Evolutionary conservation across 305 asterid genomes (phyloP).

Genomic region (Fraxinus platypoda): DNA sequence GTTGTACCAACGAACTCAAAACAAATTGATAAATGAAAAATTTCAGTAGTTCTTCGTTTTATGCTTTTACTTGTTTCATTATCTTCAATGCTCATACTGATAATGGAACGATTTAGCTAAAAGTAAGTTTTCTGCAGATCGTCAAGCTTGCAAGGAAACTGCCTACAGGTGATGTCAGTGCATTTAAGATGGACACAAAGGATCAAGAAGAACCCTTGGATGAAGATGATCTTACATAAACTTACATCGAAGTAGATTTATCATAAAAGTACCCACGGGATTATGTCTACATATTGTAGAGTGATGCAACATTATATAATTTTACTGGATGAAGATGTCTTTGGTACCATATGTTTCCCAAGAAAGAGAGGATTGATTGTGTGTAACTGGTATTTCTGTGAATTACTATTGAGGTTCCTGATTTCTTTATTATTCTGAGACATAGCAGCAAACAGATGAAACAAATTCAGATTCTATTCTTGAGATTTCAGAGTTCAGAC

Average conservation of each 20-base stretch:
- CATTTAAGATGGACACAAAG: constrained; percentile 45
- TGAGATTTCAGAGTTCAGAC: not conserved
- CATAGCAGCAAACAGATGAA: not conserved
- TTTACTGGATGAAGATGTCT: not conserved
- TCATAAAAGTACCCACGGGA: not conserved
- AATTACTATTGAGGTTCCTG: not conserved
- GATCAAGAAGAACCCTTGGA: constrained; percentile 64
- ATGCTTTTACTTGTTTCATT: not conserved
- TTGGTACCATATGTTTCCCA: not conserved
- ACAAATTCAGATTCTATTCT: not conserved
- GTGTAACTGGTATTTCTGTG: not conserved
- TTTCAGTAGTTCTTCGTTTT: not conserved
- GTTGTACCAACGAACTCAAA: not conserved
- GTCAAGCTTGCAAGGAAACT: constrained; percentile 86
- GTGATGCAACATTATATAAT: not conserved
- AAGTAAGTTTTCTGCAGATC: constrained; percentile 47
- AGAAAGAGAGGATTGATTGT: not conserved
- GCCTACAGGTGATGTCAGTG: constrained; percentile 80
- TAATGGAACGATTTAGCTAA: not conserved
- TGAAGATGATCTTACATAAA: constrained; percentile 88
- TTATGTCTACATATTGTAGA: not conserved
- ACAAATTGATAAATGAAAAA: not conserved
- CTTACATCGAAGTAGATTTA: not conserved
- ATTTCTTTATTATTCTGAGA: not conserved
- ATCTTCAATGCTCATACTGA: not conserved